Evolutionary conservation across 345 rosid genomes (phyloP), one percentile per base, ranked within the genome.

Genomic region (Eucalyptus tenuipes): DNA sequence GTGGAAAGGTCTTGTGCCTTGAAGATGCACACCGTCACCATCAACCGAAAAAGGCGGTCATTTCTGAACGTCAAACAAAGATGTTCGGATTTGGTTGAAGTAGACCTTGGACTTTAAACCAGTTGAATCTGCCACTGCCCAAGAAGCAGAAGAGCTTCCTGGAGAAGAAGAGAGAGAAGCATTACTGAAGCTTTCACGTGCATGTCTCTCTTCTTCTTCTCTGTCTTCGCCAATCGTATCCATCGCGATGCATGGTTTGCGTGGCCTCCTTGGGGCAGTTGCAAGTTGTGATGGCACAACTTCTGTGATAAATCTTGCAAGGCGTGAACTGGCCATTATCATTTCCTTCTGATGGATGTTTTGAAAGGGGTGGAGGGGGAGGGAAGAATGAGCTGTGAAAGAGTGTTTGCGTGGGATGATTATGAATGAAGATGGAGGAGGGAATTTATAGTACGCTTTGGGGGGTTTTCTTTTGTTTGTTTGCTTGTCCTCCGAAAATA

Each of bases 281-380:
- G 95, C 92, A 47, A 94, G 93, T 85, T 94, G 98, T 6, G 98
- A 96, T 20, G 99, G 99, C 8, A 98, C 98, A 90, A 94, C 98
- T 93, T 97, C 99, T 55, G 93, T 93, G 16, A 95, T 88, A 86
- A 96, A 95, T 92, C 95, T 96, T 13, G 96, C 92, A 2, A 94
- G 71, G 86, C 96, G 88, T 8, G 97, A 89, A 89, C 81, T 97
- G 20, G 96, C 97, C 99, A 96, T 96, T 75, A 5, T 37, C 82
- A 18, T 75, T 37, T 5, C 45, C 82, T 20, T 75, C 81, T 9
- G 42, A 84, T 84, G 57, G 57, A 48, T 84, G 53, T 85, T 48
- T 49, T 48, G 86, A 50, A 85, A 85, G 47, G 89, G 68, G 59
- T 42, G 53, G 57, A 47, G 47, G 47, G 45, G 42, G 27, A 37